Percentiles rank a stretch among this genome's conserved stretches.
These are phyloP conservation scores for Xylaria telfairii DNA, from an alignment of 495 filamentous ascomycete species.

Conservation along the genomic window DNA sequence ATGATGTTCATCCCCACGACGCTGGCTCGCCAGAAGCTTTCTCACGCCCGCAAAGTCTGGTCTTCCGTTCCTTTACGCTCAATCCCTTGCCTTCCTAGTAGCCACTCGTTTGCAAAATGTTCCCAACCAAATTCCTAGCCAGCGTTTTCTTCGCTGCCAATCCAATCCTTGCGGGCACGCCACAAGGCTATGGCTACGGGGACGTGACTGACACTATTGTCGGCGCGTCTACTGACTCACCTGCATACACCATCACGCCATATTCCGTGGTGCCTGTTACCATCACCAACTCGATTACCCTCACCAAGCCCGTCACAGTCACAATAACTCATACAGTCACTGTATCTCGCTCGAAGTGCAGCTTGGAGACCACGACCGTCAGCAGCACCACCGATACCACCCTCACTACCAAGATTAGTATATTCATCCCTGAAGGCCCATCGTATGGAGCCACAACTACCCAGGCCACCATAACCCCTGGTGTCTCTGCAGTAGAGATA, in stretches of 20 bases:
- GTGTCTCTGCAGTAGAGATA: background rate
- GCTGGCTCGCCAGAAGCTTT: background rate
- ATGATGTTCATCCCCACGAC: background rate
- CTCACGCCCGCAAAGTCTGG: background rate
- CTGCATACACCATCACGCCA: background rate
- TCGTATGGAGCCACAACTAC: background rate
- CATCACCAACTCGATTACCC: constrained; percentile 13
- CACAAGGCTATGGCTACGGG: constrained; percentile 22
- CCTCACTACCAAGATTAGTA: constrained; percentile 3
- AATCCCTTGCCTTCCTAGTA: background rate
- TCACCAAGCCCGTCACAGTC: constrained; percentile 12
- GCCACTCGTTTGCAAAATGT: constrained; percentile 20
- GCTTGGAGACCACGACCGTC: background rate
- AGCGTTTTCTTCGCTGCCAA: background rate
- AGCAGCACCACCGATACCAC: constrained; percentile 15
- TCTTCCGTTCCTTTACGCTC: background rate
- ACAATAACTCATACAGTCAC: constrained; percentile 11
- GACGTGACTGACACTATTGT: constrained; percentile 3
- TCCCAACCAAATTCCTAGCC: background rate
- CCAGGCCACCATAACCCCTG: background rate
- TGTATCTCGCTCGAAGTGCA: background rate
- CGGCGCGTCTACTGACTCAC: background rate
- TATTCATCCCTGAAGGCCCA: constrained; percentile 1
- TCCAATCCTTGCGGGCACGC: constrained; percentile 10
- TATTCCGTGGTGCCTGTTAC: constrained; percentile 9